Conservation (phyloP, 1,284 basidiomycete genomes). For the Ustilago shanxiensis region DNA sequence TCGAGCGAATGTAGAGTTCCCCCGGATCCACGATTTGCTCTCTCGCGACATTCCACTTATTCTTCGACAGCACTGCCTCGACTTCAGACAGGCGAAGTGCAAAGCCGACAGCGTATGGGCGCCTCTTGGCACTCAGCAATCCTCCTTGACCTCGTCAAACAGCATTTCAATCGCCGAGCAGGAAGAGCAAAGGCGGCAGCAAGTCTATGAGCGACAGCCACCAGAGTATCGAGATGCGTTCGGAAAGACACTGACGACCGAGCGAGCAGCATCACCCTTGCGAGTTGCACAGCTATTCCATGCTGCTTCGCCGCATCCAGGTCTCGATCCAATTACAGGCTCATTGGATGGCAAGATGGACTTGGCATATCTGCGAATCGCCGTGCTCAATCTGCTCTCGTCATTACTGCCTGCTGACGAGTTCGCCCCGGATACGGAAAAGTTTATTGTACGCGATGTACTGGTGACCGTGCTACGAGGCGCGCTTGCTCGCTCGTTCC, state of each 20-base stretch:
- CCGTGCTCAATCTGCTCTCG: slow-evolving; percentile 31
- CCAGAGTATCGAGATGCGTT: slow-evolving; percentile 4
- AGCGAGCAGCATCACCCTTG: slow-evolving; percentile 9
- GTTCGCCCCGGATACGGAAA: slow-evolving; percentile 47
- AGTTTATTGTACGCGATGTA: slow-evolving; percentile 52
- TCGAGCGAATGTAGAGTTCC: slow-evolving; percentile 7
- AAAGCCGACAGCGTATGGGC: slow-evolving; percentile 36
- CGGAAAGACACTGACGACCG: neutral
- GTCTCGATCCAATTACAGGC: slow-evolving; percentile 21
- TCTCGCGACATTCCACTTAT: slow-evolving; percentile 46
- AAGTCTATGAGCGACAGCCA: slow-evolving; percentile 10
- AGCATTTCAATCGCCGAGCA: slow-evolving; percentile 7
- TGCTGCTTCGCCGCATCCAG: slow-evolving; percentile 38
- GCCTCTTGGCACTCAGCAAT: slow-evolving; percentile 17
- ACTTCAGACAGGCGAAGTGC: slow-evolving; percentile 31
- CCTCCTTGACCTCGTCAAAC: neutral
- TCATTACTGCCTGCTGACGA: slow-evolving; percentile 50
- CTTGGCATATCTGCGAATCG: slow-evolving; percentile 38
- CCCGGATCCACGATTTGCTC: slow-evolving; percentile 34
- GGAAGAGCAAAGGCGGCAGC: slow-evolving; percentile 22
- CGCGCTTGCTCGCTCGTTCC: slow-evolving; percentile 31
- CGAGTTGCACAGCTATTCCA: slow-evolving; percentile 30
- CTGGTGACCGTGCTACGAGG: slow-evolving; percentile 46
- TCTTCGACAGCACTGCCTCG: slow-evolving; percentile 41
- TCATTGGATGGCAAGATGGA: slow-evolving; percentile 47